Base-by-base conservation (phyloP, 208 protist genomes). In the Acanthamoeba triangularis region DNA sequence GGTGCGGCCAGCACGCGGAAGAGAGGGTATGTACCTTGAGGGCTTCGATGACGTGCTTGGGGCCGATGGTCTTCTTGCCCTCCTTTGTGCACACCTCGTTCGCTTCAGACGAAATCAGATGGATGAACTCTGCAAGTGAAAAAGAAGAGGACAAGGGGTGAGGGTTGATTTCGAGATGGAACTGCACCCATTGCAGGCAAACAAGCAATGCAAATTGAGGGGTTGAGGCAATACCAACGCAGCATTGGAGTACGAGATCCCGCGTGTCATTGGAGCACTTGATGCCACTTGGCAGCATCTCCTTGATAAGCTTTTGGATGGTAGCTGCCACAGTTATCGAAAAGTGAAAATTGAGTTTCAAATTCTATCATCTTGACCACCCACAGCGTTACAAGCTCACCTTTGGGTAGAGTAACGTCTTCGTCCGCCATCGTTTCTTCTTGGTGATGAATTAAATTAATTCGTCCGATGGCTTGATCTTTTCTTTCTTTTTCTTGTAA, bases 121-220 rank as follows among this genome's bases (percentile, higher is more conserved):
- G 96, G 35, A 97, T 96, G 54, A 97, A 97, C 80, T 97, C 96
- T 96, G 78, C 25, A n/a, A n/a, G n/a, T n/a, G n/a, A n/a, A n/a
- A n/a, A n/a, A 69, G 1, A 6, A 25, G 8, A 13, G 2, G 18
- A 13, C 2, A 28, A 61, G 11, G 56, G 20, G 20, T 61, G 56
- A 61, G 56, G 18, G 2, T 25, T 61, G 18, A 61, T 61, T 61
- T 25, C 8, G 41, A 44, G 41, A 44, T 44, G 41, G 41, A 5
- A 44, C 3, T 44, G 41, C 5, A 5, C 1, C 41, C 5, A 44
- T 1, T 44, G 41, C 14, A 8, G 10, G 8, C 3, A 54, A 0
- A 14, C 14, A 56, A 2, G 30, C 5, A 69, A 61, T 18, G 13
- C 0, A 56, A 44, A 63, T 4, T 74, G n/a, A 56, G 28, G 44